These are phyloP conservation scores for Batkoa obscura DNA, from an alignment of 371 early-diverging fungal genomes.

Conservation along the genomic window DNA sequence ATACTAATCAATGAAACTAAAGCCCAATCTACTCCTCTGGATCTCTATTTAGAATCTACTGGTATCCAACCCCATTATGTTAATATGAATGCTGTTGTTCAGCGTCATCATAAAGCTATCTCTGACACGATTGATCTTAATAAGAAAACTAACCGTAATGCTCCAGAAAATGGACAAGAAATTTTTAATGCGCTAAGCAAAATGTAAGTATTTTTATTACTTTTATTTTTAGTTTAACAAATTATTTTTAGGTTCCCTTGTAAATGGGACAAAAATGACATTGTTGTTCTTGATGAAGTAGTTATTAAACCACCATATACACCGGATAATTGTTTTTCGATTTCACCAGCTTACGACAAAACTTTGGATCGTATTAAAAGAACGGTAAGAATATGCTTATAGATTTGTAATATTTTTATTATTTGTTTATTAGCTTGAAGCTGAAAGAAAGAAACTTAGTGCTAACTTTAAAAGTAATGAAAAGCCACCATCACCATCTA, in stretches of 20 bases:
- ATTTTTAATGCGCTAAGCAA: constrained; percentile 60
- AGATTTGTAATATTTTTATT: too few relatives aligned
- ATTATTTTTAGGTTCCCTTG: constrained; percentile 42
- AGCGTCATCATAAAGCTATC: constrained; percentile 35
- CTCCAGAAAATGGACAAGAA: constrained; percentile 45
- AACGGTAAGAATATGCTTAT: too few relatives aligned
- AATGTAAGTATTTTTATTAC: constrained; percentile 25
- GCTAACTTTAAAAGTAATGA: too few relatives aligned
- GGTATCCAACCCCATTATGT: constrained; percentile 23
- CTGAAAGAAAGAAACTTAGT: too few relatives aligned
- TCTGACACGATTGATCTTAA: constrained; percentile 27
- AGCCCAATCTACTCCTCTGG: neutral
- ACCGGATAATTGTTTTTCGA: constrained; percentile 45
- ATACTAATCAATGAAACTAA: neutral
- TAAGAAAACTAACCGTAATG: constrained; percentile 50
- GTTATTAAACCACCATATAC: constrained; percentile 52
- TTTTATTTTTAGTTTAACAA: neutral
- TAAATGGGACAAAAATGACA: constrained; percentile 52
- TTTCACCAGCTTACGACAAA: constrained; percentile 23
- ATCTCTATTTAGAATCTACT: constrained; percentile 13
- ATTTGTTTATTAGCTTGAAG: too few relatives aligned
- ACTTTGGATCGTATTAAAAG: constrained; percentile 52
- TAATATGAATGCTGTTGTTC: constrained; percentile 28
- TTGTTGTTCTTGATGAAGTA: constrained; percentile 70
- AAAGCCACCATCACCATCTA: too few relatives aligned